Evolutionary conservation across 345 rosid species (phyloP), one percentile per base, ranked within the genome.

Genomic region (Limnanthes douglasii): DNA sequence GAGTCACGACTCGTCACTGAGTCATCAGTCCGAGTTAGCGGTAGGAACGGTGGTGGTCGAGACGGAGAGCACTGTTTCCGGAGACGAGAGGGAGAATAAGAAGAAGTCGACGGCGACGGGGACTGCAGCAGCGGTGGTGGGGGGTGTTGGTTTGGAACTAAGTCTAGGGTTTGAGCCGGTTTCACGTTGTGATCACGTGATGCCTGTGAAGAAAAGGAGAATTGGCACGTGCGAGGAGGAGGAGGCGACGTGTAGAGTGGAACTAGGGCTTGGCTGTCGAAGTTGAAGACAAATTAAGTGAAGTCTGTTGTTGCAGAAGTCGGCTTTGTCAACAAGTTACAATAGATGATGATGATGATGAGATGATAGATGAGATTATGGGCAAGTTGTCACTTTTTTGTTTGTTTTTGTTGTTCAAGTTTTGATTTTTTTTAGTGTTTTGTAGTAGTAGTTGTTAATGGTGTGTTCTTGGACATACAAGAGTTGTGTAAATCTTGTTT

Each of bases 1-100:
- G 43, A 88, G 97, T 29, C 97, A 76, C 43, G 94, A 75, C 11
- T 90, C 94, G 2, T 70, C 94, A 3, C 64, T 90, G 73, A 84
- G 98, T 59, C 94, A 84, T 49, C 78, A 74, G 57, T 77, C 94
- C 12, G 92, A 74, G 49, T 47, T 63, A 64, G 84, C 68, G 12
- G 58, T 46, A 30, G 68, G 60, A 38, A 56, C 48, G 70, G 74
- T 37, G 70, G 72, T 3, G 69, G 78, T 75, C 34, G 88, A 71
- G 13, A 51, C 64, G n/a, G 71, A 59, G 42, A 80, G 88, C 59
- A 64, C 57, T 60, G 51, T 69, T 8, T 88, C 95, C 1, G 75
- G 51, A 10, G 97, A 76, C 32, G 62, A 39, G 33, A n/a, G n/a
- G n/a, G n/a, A n/a, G n/a, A n/a, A n/a, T n/a, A n/a, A n/a, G n/a